These are phyloP conservation scores for Fusarium sp. DNA, from an alignment of 2,329 filamentous ascomycete species.

Conservation along the genomic window DNA sequence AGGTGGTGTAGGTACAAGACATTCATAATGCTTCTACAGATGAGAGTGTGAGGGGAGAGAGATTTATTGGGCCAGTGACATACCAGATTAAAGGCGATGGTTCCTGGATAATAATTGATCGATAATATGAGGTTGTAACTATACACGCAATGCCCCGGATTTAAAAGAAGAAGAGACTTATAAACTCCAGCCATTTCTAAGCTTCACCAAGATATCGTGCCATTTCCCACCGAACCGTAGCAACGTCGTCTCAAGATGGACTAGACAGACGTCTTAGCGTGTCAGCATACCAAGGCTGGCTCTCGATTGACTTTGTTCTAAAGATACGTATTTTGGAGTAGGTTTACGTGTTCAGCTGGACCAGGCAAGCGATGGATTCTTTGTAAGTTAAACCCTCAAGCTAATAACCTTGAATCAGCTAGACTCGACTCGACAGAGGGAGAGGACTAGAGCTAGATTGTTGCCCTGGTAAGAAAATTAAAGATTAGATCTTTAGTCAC, in stretches of 20 bases:
- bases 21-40: background rate
- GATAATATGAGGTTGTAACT: slow-evolving; percentile 15
- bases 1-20: slow-evolving; percentile 5
- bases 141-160: slow-evolving; percentile 23
- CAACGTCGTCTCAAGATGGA: slow-evolving; percentile 18
- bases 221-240: slow-evolving; percentile 21
- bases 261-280: slow-evolving; percentile 19
- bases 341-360: slow-evolving; percentile 23
- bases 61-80: slow-evolving; percentile 8
- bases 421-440: background rate
- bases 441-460: slow-evolving; percentile 5
- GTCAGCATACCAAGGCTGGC: slow-evolving; percentile 2
- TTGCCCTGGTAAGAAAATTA: slow-evolving; percentile 21
- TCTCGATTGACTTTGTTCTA: slow-evolving; percentile 6
- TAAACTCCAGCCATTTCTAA: slow-evolving; percentile 4
- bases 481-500: slow-evolving; percentile 13
- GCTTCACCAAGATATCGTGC: slow-evolving; percentile 16
- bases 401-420: slow-evolving; percentile 18
- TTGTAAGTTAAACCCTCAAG: slow-evolving; percentile 2
- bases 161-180: background rate
- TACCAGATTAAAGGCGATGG: slow-evolving; percentile 4
- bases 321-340: slow-evolving; percentile 6
- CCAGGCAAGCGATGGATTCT: background rate
- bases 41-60: background rate
- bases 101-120: slow-evolving; percentile 28